Evolutionary conservation across 495 filamentous ascomycete genomes (phyloP).

Genomic region (Podospora sp.): DNA sequence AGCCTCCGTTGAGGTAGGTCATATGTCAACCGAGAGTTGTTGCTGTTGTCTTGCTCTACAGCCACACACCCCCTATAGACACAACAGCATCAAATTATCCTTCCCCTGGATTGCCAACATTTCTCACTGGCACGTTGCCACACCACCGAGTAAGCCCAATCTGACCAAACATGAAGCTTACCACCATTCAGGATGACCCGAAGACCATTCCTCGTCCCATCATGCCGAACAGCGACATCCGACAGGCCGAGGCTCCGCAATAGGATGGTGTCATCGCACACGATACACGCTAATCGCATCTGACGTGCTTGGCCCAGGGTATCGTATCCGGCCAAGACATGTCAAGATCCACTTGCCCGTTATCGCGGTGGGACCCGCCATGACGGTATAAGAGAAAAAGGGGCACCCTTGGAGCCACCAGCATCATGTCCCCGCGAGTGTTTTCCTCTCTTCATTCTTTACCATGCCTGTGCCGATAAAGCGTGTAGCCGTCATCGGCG

Average conservation of each 20-base stretch:
- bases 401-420: no score
- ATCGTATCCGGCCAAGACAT: neutral
- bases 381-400: neutral
- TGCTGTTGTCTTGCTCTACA: no score
- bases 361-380: no score
- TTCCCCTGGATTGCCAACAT: no score
- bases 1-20: no score
- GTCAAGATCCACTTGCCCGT: neutral
- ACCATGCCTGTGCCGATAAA: constrained; percentile 33
- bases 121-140: no score
- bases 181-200: no score
- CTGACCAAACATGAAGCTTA: no score
- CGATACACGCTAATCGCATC: neutral
- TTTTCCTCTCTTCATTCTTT: neutral
- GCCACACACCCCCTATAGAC: no score
- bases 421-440: neutral
- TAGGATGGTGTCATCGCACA: neutral
- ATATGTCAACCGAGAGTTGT: no score
- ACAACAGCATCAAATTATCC: no score
- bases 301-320: neutral
- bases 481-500: constrained; percentile 61
- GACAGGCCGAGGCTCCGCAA: neutral
- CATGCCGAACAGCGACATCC: neutral
- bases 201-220: neutral
- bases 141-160: no score